Evolutionary conservation across 192 early-diverging fungal genomes (phyloP).

Genomic region (Neocallimastix lanati): DNA sequence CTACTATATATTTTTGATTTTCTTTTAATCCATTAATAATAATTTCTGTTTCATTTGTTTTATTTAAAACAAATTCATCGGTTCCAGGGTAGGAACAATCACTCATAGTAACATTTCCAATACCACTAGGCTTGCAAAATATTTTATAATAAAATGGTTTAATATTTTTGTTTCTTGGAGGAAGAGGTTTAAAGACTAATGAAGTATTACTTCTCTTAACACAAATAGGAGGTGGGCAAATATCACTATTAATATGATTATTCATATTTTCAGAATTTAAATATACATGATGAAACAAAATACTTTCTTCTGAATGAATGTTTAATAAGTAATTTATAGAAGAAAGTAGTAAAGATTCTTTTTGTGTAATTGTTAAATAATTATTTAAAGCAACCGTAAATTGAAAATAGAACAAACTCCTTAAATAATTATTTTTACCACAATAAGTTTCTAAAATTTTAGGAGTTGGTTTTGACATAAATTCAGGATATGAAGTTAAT

Average conservation of each 20-base stretch:
- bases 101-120: not conserved
- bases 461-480: not conserved
- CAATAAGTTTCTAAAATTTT: not conserved
- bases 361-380: not conserved
- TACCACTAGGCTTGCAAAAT: not conserved
- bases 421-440: not conserved
- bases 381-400: not conserved
- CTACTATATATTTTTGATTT: not conserved
- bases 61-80: not conserved
- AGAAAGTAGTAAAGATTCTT: not conserved
- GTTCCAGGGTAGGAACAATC: not conserved
- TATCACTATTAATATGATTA: not conserved
- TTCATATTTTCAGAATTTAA: not conserved
- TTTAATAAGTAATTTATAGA: not conserved
- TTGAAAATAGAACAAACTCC: not conserved
- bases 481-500: not conserved
- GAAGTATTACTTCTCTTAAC: not conserved
- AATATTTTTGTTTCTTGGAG: not conserved
- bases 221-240: not conserved
- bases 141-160: not conserved
- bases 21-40: not conserved
- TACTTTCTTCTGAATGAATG: not conserved
- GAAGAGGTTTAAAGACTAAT: not conserved
- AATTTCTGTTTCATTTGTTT: not conserved
- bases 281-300: not conserved